Conservation (phyloP, 306 rosid species). For the Dicorynia guianensis region DNA sequence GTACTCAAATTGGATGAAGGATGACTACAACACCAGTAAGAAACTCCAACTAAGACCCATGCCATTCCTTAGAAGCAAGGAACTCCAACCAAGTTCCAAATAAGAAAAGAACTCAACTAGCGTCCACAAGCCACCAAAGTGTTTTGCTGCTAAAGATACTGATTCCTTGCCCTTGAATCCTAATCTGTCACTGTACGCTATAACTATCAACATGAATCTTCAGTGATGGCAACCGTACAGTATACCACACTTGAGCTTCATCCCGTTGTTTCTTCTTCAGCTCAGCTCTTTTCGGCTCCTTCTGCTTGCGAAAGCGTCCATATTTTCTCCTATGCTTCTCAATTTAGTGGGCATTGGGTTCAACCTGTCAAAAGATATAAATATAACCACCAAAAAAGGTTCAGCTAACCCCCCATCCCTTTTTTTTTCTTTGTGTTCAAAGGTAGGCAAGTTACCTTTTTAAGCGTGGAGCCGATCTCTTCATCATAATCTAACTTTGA, state of each 20-base stretch:
- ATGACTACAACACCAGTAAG: constrained; percentile 13
- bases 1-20: constrained; percentile 2
- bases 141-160: not conserved
- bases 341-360: constrained; percentile 76
- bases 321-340: constrained; percentile 81
- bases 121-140: not conserved
- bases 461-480: constrained; percentile 70
- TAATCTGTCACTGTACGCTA: not conserved
- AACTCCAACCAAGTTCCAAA: not conserved
- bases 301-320: constrained; percentile 63
- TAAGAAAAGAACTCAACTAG: not conserved
- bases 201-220: constrained; percentile 1
- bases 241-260: constrained; percentile 54
- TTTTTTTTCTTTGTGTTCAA: too few relatives aligned
- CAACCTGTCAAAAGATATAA: constrained; percentile 61
- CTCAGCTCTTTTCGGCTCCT: constrained; percentile 59
- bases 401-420: not conserved
- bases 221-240: constrained; percentile 27
- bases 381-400: constrained; percentile 14
- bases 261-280: constrained; percentile 54
- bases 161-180: not conserved
- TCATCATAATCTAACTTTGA: constrained; percentile 81
- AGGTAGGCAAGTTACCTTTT: constrained; percentile 55
- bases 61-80: not conserved
- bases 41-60: constrained; percentile 18